Conservation (phyloP, 2,329 filamentous ascomycete species). For the Ophiostoma himal-ulmi region DNA sequence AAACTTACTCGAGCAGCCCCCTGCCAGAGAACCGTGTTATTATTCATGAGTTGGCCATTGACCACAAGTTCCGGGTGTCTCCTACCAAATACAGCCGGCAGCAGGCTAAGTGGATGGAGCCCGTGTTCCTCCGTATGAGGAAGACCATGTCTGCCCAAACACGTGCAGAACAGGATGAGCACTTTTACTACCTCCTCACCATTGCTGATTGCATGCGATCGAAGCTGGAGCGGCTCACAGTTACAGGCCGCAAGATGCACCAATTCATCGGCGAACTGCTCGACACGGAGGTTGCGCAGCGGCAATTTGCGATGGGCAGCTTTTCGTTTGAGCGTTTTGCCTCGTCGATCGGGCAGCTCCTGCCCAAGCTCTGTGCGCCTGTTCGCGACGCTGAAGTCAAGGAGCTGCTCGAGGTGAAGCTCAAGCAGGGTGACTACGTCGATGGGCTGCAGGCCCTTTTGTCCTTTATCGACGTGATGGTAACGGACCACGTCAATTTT, state of each 20-base stretch:
- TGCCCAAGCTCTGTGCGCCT: constrained; percentile 75
- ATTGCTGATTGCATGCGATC: constrained; percentile 66
- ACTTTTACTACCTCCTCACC: constrained; percentile 61
- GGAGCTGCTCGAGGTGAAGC: constrained; percentile 57
- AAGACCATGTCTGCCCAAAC: constrained; percentile 62
- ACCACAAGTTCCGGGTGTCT: constrained; percentile 70
- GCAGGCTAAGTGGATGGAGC: constrained; percentile 44
- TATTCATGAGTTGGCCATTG: constrained; percentile 73
- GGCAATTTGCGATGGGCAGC: constrained; percentile 62
- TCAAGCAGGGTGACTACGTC: constrained; percentile 59
- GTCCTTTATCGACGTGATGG: constrained; percentile 68
- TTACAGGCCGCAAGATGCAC: constrained; percentile 66
- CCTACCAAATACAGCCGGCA: constrained; percentile 53
- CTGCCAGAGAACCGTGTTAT: constrained; percentile 69
- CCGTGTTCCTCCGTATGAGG: constrained; percentile 52
- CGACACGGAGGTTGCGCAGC: constrained; percentile 64
- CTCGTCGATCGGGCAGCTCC: constrained; percentile 63
- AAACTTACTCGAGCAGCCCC: constrained; percentile 33
- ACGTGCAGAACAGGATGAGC: constrained; percentile 56
- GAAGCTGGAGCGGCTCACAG: constrained; percentile 66
- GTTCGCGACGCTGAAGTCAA: constrained; percentile 73
- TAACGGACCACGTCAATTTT: constrained; percentile 78
- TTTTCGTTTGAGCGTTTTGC: constrained; percentile 83
- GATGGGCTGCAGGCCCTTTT: constrained; percentile 70
- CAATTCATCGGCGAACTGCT: constrained; percentile 68